phyloP scores from a whole-genome alignment of 148 eudicot species.

The Amaranthus cruentus region DNA sequence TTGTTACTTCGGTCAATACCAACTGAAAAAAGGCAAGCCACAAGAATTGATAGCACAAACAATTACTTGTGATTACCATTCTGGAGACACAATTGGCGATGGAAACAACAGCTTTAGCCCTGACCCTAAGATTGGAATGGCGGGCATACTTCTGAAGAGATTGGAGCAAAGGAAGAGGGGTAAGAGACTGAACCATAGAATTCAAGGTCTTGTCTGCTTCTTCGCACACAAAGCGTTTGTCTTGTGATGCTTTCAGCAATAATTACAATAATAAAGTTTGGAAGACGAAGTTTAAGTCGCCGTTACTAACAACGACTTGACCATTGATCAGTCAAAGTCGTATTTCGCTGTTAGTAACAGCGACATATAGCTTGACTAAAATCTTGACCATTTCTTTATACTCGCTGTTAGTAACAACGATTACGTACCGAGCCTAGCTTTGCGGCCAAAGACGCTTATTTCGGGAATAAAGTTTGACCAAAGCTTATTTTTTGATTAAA shows the following conservation, averaged over 20 bases:
- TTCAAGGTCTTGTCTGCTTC: constrained; percentile 79
- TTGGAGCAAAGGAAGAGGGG: constrained; percentile 66
- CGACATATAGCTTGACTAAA: no score
- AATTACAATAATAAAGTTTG: no score
- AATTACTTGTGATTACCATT: constrained; percentile 42
- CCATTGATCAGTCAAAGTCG: no score
- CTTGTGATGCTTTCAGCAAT: constrained; percentile 86
- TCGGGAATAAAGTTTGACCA: no score
- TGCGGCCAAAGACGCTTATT: no score
- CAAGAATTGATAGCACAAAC: neutral
- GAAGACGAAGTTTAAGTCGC: no score
- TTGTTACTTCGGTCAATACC: neutral
- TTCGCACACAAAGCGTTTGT: constrained; percentile 92
- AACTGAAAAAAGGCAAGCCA: neutral
- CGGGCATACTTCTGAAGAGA: constrained; percentile 58
- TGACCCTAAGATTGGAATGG: constrained; percentile 64
- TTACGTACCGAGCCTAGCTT: no score
- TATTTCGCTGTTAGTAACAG: no score
- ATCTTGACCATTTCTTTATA: no score
- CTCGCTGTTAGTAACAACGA: no score
- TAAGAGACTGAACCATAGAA: constrained; percentile 55
- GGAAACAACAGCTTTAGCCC: constrained; percentile 88
- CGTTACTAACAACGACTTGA: no score
- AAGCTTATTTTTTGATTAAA: no score
- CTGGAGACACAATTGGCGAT: constrained; percentile 70